Conservation (phyloP, 306 rosid genomes). For the Parietaria judaica region DNA sequence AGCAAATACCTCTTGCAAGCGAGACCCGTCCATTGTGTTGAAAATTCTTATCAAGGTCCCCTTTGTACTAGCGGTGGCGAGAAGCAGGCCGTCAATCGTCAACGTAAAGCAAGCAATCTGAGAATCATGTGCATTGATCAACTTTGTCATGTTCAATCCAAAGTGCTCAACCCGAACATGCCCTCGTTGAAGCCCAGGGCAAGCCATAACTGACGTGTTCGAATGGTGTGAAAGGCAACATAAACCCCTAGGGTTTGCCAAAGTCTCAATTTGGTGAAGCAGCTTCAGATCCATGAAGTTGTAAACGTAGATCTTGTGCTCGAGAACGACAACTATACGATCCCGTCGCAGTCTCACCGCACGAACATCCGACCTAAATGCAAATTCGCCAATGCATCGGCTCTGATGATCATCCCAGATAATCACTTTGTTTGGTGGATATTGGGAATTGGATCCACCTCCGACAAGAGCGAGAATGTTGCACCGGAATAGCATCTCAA, state of each 20-base stretch:
- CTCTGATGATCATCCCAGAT: slow-evolving; percentile 96
- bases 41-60: slow-evolving; percentile 92
- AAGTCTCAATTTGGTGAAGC: slow-evolving; percentile 82
- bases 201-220: slow-evolving; percentile 80
- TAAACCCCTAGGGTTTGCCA: slow-evolving; percentile 78
- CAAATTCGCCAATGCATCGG: slow-evolving; percentile 72
- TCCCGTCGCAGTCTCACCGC: slow-evolving; percentile 80
- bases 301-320: slow-evolving; percentile 86
- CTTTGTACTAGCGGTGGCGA: slow-evolving; percentile 89
- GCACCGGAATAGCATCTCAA: slow-evolving; percentile 87
- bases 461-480: slow-evolving; percentile 96
- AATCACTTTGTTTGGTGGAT: slow-evolving; percentile 84
- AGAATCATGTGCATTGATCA: slow-evolving; percentile 74
- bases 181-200: slow-evolving; percentile 75
- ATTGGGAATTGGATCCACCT: slow-evolving; percentile 53
- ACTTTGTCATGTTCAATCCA: slow-evolving; percentile 68
- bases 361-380: slow-evolving; percentile 80
- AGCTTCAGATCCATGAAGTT: slow-evolving; percentile 74
- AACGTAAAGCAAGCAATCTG: slow-evolving; percentile 71
- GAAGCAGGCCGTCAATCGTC: slow-evolving; percentile 92
- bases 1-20: slow-evolving; percentile 68
- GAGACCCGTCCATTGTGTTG: slow-evolving; percentile 94
- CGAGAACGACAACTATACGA: slow-evolving; percentile 75
- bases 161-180: slow-evolving; percentile 85
- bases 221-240: slow-evolving; percentile 77